Percentiles rank a stretch among this genome's conserved stretches.
Conservation (phyloP, 2,329 filamentous ascomycete genomes). For the Aspergillus arachidicola region DNA sequence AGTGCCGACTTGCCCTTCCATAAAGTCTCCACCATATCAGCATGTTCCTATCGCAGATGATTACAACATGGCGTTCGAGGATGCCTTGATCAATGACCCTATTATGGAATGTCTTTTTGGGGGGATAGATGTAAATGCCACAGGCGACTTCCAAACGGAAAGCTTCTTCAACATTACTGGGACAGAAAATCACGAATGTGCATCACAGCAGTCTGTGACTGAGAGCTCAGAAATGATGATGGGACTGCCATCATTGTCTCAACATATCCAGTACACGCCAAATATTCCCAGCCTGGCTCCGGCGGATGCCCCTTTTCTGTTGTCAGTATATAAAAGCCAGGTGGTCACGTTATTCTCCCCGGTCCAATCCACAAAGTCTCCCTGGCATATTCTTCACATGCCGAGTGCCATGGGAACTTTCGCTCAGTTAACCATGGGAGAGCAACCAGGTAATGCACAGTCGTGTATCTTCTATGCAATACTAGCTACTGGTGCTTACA, state of each 20-base stretch:
- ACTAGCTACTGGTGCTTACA: constrained; percentile 49
- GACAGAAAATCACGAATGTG: background rate
- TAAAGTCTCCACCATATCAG: background rate
- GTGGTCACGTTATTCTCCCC: constrained; percentile 36
- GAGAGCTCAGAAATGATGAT: background rate
- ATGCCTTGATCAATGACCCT: constrained; percentile 6
- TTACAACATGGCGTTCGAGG: background rate
- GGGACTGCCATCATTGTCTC: background rate
- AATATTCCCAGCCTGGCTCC: background rate
- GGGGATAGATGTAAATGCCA: constrained; percentile 1
- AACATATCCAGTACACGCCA: background rate
- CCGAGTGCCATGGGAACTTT: constrained; percentile 47
- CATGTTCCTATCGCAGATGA: background rate
- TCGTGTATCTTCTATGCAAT: constrained; percentile 44
- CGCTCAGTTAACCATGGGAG: constrained; percentile 47
- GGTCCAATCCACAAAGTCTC: constrained; percentile 43
- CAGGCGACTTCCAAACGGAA: background rate
- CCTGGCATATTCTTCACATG: constrained; percentile 49
- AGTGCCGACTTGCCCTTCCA: background rate
- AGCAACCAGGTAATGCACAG: constrained; percentile 41
- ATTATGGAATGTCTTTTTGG: constrained; percentile 12
- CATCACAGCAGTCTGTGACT: background rate
- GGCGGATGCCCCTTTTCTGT: background rate
- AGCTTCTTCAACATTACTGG: constrained; percentile 13
- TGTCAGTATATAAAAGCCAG: constrained; percentile 21